A percentile compares a stretch with the other conserved stretches of the same genome.
phyloP scores from a whole-genome alignment of 352 stramenopile genomes.

The Pseudoperonospora humuli region DNA sequence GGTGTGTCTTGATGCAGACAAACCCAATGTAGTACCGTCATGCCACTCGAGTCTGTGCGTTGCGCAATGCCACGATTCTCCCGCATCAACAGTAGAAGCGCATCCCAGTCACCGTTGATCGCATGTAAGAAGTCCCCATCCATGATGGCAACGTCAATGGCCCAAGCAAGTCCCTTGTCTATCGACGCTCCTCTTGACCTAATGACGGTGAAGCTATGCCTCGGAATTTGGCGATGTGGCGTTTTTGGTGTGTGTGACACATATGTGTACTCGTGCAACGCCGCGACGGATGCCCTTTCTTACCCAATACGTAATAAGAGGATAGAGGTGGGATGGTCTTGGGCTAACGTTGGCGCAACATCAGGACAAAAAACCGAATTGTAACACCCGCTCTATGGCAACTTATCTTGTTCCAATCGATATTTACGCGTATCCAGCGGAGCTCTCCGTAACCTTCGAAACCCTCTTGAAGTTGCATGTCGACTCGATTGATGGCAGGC shows the following conservation, averaged over 20 bases:
- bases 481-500: too few species aligned
- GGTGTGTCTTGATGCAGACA: constrained; percentile 70
- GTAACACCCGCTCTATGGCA: constrained; percentile 16
- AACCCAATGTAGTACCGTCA: constrained; percentile 76
- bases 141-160: constrained; percentile 24
- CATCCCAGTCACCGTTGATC: constrained; percentile 78
- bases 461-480: too few species aligned
- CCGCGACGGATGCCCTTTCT: not conserved
- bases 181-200: not conserved
- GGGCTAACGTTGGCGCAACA: constrained; percentile 4
- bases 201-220: not conserved
- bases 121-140: constrained; percentile 68
- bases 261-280: constrained; percentile 3
- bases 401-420: too few species aligned
- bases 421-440: too few species aligned
- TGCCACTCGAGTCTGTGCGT: constrained; percentile 56
- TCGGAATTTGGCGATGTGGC: constrained; percentile 5
- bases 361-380: too few species aligned
- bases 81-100: constrained; percentile 53
- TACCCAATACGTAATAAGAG: constrained; percentile 10
- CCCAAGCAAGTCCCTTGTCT: not conserved
- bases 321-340: constrained; percentile 4
- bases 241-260: constrained; percentile 6
- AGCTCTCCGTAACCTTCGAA: too few species aligned
- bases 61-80: constrained; percentile 49